A percentile compares a stretch with the other conserved stretches of the same genome.
These are phyloP conservation scores for Pleurotus eryngii DNA, from an alignment of 768 basidiomycete genomes.

Conservation along the genomic window DNA sequence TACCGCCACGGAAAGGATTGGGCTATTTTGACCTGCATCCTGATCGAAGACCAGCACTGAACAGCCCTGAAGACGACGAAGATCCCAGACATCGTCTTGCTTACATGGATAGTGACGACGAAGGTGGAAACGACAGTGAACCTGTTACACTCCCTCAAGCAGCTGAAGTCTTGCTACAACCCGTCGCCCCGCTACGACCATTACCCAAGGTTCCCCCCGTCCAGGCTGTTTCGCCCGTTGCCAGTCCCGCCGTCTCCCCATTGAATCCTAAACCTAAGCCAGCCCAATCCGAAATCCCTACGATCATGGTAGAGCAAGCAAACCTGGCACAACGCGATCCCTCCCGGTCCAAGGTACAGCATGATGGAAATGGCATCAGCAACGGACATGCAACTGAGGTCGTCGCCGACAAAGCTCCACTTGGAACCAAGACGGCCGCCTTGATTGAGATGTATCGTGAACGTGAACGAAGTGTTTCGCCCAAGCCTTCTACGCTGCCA, in stretches of 20 bases:
- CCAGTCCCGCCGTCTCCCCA: constrained; percentile 24
- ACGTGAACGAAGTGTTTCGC: constrained; percentile 48
- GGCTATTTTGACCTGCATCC: constrained; percentile 83
- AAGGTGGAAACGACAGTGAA: constrained; percentile 29
- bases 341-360: neutral
- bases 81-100: constrained; percentile 36
- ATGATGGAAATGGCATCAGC: constrained; percentile 9
- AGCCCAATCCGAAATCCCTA: neutral
- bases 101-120: constrained; percentile 23
- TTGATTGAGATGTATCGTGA: constrained; percentile 88
- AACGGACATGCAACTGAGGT: constrained; percentile 14
- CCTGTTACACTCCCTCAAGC: neutral
- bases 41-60: constrained; percentile 49
- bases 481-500: constrained; percentile 15
- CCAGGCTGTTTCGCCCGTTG: neutral
- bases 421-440: constrained; percentile 65
- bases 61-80: constrained; percentile 24
- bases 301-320: neutral
- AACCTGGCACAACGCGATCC: neutral
- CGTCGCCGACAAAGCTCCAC: constrained; percentile 17
- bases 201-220: constrained; percentile 4
- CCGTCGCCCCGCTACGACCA: constrained; percentile 10
- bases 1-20: constrained; percentile 38
- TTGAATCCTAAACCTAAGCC: constrained; percentile 11
- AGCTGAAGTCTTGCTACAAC: neutral